phyloP scores from a whole-genome alignment of 345 rosid genomes.

The Moricandia moricandioides region DNA sequence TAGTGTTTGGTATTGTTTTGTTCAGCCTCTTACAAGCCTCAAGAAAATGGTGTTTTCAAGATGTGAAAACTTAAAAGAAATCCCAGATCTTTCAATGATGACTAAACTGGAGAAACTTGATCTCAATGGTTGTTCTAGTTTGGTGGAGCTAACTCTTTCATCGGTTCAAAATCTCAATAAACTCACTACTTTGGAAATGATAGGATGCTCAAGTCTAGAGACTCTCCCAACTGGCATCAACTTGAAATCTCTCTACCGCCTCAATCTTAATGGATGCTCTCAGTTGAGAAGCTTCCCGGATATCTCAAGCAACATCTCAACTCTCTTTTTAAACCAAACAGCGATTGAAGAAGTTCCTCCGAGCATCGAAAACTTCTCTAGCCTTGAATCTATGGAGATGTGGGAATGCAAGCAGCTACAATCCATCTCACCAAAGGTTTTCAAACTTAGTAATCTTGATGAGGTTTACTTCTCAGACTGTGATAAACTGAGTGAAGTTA shows the following conservation, averaged over 20 bases:
- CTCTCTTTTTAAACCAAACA: conserved; percentile 2
- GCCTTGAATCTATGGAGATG: conserved; percentile 12
- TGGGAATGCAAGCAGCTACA: conserved; percentile 11
- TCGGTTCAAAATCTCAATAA: conserved; percentile 15
- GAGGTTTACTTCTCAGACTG: conserved; percentile 19
- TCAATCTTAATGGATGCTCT: conserved; percentile 26
- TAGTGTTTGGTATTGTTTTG: not conserved
- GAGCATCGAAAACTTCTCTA: conserved; percentile 3
- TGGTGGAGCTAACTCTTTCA: conserved; percentile 10
- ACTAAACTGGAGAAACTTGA: conserved; percentile 5
- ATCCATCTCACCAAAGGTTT: conserved; percentile 1
- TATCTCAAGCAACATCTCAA: conserved; percentile 12
- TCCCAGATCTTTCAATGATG: conserved; percentile 20
- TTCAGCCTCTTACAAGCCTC: conserved; percentile 21
- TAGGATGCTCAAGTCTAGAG: conserved; percentile 17
- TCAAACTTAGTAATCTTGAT: not conserved
- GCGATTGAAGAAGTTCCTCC: conserved; percentile 21
- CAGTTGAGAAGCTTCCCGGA: conserved; percentile 22
- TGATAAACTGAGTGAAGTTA: conserved; percentile 6
- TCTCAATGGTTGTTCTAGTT: conserved; percentile 22
- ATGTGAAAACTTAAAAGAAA: conserved; percentile 3
- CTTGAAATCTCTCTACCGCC: conserved; percentile 6
- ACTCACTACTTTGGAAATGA: conserved; percentile 9
- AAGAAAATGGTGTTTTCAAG: not conserved
- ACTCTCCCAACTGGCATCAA: conserved; percentile 1